Base-by-base conservation (phyloP, 352 stramenopile species). In the Globisporangium nunn region DNA sequence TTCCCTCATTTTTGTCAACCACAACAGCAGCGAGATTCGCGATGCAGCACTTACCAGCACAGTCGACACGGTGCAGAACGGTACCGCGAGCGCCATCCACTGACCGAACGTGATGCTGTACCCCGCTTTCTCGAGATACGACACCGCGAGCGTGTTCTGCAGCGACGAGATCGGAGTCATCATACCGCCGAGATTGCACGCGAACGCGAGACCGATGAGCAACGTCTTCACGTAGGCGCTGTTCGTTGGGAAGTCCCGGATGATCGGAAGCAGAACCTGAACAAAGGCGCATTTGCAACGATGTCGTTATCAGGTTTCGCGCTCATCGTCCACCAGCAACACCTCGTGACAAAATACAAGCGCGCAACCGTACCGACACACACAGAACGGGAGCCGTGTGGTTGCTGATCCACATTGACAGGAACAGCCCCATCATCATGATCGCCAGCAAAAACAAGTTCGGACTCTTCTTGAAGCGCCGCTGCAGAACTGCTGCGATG, bases 391-490 rank as follows among this genome's bases (percentile, higher is more conserved):
- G 88, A 6, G 90, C 88, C 1, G 90, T 97, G 74, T 97, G 88
- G 74, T 97, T 97, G 56, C 77, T 95, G 66, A 97, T 97, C 86
- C 88, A 95, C 84, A 96, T 96, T 11, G 87, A 96, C 6, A 97
- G 61, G 61, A 97, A 95, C 23, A 97, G 63, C 15, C 88, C 90
- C 85, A 96, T 95, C 50, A 96, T 72, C 90, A 97, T 97, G 58
- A 97, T 96, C 31, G 89, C 88, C 17, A 97, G 72, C 33, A 97
- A 60, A 52, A 97, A 97, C 30, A 96, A 59, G 33, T 91, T 88
- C 8, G 90, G 90, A 31, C 78, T 77, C 70, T 93, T 91, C 62
- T 96, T 96, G 50, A 97, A 96, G 10, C 74, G 76, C 10, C 85
- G 75, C 63, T 97, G 90, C 46, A 97, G 62, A 50, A 94, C 86